Conservation (phyloP, 768 basidiomycete genomes). For the Pleurotus ostreatus region DNA sequence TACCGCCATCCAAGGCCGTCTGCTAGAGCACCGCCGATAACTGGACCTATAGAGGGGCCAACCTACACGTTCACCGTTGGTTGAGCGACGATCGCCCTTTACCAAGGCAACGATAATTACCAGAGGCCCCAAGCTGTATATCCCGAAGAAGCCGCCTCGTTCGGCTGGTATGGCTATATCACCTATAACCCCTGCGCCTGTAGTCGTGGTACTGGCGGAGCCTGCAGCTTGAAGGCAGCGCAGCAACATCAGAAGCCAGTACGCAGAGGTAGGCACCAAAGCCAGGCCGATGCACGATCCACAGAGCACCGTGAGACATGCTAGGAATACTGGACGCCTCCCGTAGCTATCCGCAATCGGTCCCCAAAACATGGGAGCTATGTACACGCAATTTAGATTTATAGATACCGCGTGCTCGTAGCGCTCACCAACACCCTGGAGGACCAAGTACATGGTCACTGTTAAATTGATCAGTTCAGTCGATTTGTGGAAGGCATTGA, state of each 20-base stretch:
- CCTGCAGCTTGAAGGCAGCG: constrained; percentile 78
- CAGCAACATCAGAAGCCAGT: constrained; percentile 79
- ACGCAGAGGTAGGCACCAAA: constrained; percentile 48
- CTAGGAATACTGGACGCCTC: constrained; percentile 58
- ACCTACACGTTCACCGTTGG: constrained; percentile 25
- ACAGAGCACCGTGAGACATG: constrained; percentile 59
- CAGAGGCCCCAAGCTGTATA: constrained; percentile 65
- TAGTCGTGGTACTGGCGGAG: constrained; percentile 58
- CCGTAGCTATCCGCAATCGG: constrained; percentile 65
- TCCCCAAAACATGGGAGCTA: constrained; percentile 45
- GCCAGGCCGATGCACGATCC: constrained; percentile 62
- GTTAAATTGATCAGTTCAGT: constrained; percentile 76
- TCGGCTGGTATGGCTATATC: constrained; percentile 75
- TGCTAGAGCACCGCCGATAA: constrained; percentile 56
- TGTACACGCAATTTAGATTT: too few relatives aligned
- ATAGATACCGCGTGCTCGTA: too few relatives aligned
- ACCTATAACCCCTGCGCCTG: constrained; percentile 72
- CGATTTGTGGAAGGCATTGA: constrained; percentile 56
- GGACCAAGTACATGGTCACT: constrained; percentile 66
- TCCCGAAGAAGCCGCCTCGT: constrained; percentile 69
- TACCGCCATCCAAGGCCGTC: constrained; percentile 64
- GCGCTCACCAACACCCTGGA: constrained; percentile 53
- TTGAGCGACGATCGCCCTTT: background rate
- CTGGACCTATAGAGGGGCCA: constrained; percentile 59
- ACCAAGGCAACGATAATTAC: too few relatives aligned